Percentiles rank a stretch among this genome's conserved stretches.
Evolutionary conservation across 345 rosid genomes (phyloP).

Genomic region (Brassica juncea): DNA sequence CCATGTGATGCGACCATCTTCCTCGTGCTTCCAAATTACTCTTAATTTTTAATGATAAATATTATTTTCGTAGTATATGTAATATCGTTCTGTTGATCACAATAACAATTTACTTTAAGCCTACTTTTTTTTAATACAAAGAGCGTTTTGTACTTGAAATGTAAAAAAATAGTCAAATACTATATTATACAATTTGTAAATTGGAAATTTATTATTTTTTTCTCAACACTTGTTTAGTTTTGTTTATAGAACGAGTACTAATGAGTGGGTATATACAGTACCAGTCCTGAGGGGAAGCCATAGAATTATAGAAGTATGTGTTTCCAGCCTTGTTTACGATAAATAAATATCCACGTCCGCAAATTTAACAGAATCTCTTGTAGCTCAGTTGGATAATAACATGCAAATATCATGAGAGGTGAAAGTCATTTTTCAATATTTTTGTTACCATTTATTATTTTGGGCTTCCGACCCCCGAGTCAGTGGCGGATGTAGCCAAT

Average conservation of each 20-base stretch:
- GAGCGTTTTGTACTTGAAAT: background rate
- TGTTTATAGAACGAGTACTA: background rate
- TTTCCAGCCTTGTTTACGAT: too few relatives aligned
- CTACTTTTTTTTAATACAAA: background rate
- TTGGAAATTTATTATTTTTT: background rate
- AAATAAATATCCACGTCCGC: too few relatives aligned
- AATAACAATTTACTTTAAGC: background rate
- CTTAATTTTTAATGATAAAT: background rate
- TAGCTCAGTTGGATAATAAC: too few relatives aligned
- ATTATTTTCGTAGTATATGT: background rate
- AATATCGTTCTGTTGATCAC: background rate
- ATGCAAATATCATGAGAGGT: too few relatives aligned
- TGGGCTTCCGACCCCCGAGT: too few relatives aligned
- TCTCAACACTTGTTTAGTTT: background rate
- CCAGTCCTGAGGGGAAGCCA: too few relatives aligned
- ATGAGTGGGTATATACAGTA: background rate
- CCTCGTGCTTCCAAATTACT: conserved; percentile 36
- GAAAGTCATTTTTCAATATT: too few relatives aligned
- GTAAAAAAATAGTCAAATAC: background rate
- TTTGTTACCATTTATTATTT: too few relatives aligned
- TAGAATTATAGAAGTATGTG: too few relatives aligned
- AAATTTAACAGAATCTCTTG: too few relatives aligned
- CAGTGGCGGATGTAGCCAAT: too few relatives aligned
- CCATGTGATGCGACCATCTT: conserved; percentile 45
- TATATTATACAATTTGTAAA: background rate